These are phyloP conservation scores for Termitomyces sp. DNA, from an alignment of 768 basidiomycete genomes.

Conservation along the genomic window DNA sequence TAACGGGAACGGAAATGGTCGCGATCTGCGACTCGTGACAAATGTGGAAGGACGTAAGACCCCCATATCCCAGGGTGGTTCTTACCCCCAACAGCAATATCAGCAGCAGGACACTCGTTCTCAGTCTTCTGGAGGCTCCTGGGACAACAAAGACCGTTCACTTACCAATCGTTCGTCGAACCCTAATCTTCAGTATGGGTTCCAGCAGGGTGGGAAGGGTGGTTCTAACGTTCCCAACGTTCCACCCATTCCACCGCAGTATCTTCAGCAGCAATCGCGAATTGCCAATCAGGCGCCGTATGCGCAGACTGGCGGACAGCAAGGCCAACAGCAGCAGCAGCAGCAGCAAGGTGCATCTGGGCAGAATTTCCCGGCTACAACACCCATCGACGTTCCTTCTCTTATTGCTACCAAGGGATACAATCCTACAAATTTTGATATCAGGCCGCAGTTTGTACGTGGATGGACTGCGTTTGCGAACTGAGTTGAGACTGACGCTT, in stretches of 20 bases:
- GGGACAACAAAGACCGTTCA: constrained; percentile 66
- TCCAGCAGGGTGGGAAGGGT: constrained; percentile 40
- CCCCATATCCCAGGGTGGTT: constrained; percentile 32
- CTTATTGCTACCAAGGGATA: constrained; percentile 87
- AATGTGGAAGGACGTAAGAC: constrained; percentile 68
- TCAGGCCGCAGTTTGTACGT: constrained; percentile 70
- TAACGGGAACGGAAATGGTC: constrained; percentile 30
- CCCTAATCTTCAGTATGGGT: constrained; percentile 62
- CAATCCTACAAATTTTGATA: constrained; percentile 83
- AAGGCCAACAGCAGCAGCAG: constrained; percentile 7
- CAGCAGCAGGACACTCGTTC: constrained; percentile 27
- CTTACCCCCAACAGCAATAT: constrained; percentile 29
- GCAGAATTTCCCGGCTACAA: constrained; percentile 47
- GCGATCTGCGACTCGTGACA: constrained; percentile 51
- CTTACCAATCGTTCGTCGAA: constrained; percentile 58
- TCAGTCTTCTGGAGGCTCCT: constrained; percentile 33
- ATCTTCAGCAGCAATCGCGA: constrained; percentile 50
- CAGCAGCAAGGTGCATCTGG: constrained; percentile 19
- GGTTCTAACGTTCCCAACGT: constrained; percentile 51
- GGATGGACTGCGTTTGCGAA: constrained; percentile 8
- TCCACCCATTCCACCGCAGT: constrained; percentile 70
- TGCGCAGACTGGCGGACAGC: constrained; percentile 21
- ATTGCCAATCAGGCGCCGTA: constrained; percentile 33
- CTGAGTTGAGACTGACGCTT: not conserved
- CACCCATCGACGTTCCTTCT: constrained; percentile 83